phyloP scores from a whole-genome alignment of 2,329 filamentous ascomycete species.

The Alternaria arborescens region DNA sequence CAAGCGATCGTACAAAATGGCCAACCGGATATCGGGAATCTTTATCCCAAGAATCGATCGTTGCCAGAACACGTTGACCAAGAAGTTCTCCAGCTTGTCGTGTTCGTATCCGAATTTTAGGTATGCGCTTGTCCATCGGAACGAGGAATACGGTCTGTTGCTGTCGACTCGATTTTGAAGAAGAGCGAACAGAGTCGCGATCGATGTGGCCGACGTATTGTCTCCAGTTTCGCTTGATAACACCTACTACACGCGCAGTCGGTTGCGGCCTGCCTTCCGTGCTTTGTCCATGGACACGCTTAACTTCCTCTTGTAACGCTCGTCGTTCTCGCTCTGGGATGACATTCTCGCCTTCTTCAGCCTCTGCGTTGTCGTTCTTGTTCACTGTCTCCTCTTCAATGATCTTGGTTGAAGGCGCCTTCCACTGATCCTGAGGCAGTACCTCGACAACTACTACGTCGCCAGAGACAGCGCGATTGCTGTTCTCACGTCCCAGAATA shows the following conservation, averaged over 20 bases:
- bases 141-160: conserved; percentile 95
- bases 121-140: conserved; percentile 97
- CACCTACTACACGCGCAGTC: conserved; percentile 88
- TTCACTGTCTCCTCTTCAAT: conserved; percentile 93
- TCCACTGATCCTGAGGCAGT: conserved; percentile 94
- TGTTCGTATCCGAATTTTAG: conserved; percentile 92
- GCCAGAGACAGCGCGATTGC: conserved; percentile 91
- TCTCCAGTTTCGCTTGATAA: conserved; percentile 95
- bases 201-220: conserved; percentile 98
- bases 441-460: conserved; percentile 94
- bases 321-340: conserved; percentile 87
- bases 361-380: conserved; percentile 91
- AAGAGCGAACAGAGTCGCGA: conserved; percentile 78
- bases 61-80: conserved; percentile 90
- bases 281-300: conserved; percentile 78
- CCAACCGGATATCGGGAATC: conserved; percentile 92
- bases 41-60: conserved; percentile 94
- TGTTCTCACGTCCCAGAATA: conserved; percentile 91
- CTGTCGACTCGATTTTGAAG: conserved; percentile 77
- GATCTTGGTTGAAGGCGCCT: conserved; percentile 92
- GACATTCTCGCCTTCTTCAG: conserved; percentile 75
- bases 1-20: conserved; percentile 91
- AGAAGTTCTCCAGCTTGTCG: conserved; percentile 87
- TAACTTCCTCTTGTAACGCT: conserved; percentile 90
- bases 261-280: conserved; percentile 84